Evolutionary conservation across 441 rosid genomes (phyloP).

Genomic region (Sinapis alba): DNA sequence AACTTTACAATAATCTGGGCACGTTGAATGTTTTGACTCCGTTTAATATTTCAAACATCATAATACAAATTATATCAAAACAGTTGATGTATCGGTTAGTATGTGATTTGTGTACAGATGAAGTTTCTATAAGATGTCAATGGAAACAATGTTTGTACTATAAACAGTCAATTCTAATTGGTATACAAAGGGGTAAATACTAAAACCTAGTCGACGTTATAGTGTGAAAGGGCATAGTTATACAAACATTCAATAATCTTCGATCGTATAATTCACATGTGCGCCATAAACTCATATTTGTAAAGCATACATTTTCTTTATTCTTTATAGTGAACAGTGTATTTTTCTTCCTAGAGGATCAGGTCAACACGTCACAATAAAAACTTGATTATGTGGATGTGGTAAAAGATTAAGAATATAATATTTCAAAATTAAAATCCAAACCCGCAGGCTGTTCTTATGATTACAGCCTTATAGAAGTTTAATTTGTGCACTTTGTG

Average conservation of each 20-base stretch:
- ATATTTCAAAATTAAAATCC: not conserved
- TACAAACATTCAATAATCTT: not conserved
- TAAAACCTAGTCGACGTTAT: too few species aligned
- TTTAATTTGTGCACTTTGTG: not conserved
- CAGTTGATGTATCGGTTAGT: not conserved
- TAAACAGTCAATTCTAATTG: not conserved
- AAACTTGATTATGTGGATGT: not conserved
- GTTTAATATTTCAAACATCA: not conserved
- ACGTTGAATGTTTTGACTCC: not conserved
- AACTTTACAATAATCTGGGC: not conserved
- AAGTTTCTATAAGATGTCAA: not conserved
- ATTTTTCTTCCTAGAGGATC: not conserved
- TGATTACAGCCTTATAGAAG: not conserved
- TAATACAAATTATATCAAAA: not conserved
- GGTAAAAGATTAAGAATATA: not conserved
- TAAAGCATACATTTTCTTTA: not conserved
- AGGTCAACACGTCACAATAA: too few species aligned
- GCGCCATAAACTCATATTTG: not conserved
- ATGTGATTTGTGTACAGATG: not conserved
- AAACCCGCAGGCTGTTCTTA: not conserved
- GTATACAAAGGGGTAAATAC: not conserved
- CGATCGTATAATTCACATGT: not conserved
- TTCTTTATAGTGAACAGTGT: not conserved
- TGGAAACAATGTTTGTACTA: not conserved
- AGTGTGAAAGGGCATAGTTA: not conserved